These are phyloP conservation scores for Aureobasidium sp. DNA, from an alignment of 2,329 filamentous ascomycete species.

Conservation along the genomic window DNA sequence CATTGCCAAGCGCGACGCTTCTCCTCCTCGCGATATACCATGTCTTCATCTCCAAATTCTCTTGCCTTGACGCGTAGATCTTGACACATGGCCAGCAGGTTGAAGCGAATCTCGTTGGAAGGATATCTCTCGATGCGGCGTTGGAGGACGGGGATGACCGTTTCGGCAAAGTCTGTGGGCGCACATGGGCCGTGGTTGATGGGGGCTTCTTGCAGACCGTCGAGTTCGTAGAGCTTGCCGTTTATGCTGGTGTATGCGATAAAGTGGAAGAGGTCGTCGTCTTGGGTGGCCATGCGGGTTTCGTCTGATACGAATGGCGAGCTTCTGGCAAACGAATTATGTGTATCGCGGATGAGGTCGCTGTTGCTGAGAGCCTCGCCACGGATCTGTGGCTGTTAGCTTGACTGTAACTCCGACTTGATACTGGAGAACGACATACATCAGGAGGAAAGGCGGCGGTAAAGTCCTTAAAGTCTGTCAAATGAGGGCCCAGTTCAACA, in stretches of 20 bases:
- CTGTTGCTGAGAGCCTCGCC: slow-evolving; percentile 67
- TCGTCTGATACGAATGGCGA: slow-evolving; percentile 94
- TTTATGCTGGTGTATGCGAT: slow-evolving; percentile 85
- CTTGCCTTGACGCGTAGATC: slow-evolving; percentile 71
- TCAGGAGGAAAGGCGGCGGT: slow-evolving; percentile 69
- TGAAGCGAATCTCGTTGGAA: slow-evolving; percentile 84
- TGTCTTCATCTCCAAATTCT: slow-evolving; percentile 75
- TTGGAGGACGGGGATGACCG: slow-evolving; percentile 81
- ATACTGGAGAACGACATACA: slow-evolving; percentile 26
- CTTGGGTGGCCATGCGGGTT: slow-evolving; percentile 58
- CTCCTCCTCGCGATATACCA: slow-evolving; percentile 69
- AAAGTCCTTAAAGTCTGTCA: slow-evolving; percentile 80
- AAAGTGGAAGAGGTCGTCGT: slow-evolving; percentile 95
- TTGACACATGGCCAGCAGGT: slow-evolving; percentile 83
- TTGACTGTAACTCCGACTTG: too few species aligned
- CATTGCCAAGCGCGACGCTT: slow-evolving; percentile 86
- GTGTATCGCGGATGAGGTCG: slow-evolving; percentile 53
- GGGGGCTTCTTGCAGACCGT: slow-evolving; percentile 86
- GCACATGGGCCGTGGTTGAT: slow-evolving; percentile 78
- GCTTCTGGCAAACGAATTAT: slow-evolving; percentile 84
- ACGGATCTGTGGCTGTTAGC: slow-evolving; percentile 44
- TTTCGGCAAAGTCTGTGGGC: slow-evolving; percentile 64
- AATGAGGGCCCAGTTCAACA: slow-evolving; percentile 64
- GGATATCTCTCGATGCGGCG: slow-evolving; percentile 80
- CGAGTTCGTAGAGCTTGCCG: slow-evolving; percentile 82